Evolutionary conservation across 2,329 filamentous ascomycete species (phyloP).

Genomic region (Trichoderma koningii): DNA sequence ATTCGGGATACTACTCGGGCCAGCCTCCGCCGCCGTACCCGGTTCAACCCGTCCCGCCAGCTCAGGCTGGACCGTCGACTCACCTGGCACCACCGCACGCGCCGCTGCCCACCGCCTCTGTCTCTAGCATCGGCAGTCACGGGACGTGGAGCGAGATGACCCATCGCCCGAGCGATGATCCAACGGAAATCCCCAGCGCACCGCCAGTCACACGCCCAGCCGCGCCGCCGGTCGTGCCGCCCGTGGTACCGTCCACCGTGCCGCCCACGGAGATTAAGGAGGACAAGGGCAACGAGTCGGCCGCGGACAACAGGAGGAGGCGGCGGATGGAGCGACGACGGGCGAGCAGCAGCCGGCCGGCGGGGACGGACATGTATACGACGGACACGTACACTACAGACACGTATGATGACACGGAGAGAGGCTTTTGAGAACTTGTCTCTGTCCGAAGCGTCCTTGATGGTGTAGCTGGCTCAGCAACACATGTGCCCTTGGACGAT

Average conservation of each 20-base stretch:
- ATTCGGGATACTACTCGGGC: conserved; percentile 65
- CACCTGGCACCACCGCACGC: conserved; percentile 25
- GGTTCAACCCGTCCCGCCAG: conserved; percentile 39
- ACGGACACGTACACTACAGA: conserved; percentile 41
- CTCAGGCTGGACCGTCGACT: conserved; percentile 46
- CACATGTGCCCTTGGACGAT: background rate
- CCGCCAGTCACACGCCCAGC: background rate
- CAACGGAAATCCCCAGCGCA: conserved; percentile 6
- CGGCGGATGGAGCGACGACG: conserved; percentile 57
- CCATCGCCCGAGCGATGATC: conserved; percentile 38
- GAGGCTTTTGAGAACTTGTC: conserved; percentile 28
- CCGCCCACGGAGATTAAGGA: conserved; percentile 9
- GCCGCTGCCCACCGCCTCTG: conserved; percentile 44
- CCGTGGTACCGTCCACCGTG: background rate
- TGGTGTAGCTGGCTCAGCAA: background rate
- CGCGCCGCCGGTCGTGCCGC: background rate
- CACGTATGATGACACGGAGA: conserved; percentile 15
- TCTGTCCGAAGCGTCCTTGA: background rate
- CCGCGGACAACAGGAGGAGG: conserved; percentile 55
- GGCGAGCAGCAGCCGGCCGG: conserved; percentile 42
- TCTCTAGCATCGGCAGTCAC: conserved; percentile 54
- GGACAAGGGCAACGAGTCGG: conserved; percentile 39
- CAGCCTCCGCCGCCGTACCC: conserved; percentile 28
- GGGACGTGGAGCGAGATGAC: conserved; percentile 58
- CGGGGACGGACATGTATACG: conserved; percentile 37